Evolutionary conservation across 2,329 filamentous ascomycete species (phyloP), one percentile per base, ranked within the genome.

Genomic region (Nannizzia gypsea): DNA sequence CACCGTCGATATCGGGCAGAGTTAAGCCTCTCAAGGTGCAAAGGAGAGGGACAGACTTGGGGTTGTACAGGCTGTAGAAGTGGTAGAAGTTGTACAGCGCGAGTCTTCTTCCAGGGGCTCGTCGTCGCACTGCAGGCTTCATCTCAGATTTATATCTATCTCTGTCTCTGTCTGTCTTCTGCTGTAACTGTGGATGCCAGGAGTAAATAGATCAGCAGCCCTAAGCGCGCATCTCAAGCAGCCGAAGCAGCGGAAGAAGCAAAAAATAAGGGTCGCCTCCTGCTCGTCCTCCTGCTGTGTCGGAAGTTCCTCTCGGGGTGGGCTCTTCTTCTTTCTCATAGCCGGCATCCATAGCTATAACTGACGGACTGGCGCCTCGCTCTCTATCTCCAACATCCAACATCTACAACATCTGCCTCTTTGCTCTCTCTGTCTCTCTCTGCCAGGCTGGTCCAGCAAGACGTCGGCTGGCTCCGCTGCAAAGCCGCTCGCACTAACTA

Each of bases 61-160:
- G 59, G 31, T 56, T 24, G 42, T 60, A 60, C 46, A 60, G 52
- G n/a, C n/a, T n/a, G n/a, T n/a, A n/a, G 9, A 40, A n/a, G 38
- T 15, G 11, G 38, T 11, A 9, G 6, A 13, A 13, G 3, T 40
- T 40, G 9, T 15, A 13, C 11, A 40, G 38, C 38, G 38, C 38
- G 38, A 8, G n/a, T 40, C 38, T n/a, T 9, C 8, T 6, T 9
- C 31, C 31, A 36, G 31, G 31, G 31, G 31, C 31, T 36, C 31
- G 8, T 11, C 31, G 31, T 36, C 31, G 31, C 31, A 36, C 31
- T 11, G 31, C 31, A 36, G 31, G 31, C n/a, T n/a, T n/a, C n/a
- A n/a, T n/a, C n/a, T n/a, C 31, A 36, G 31, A 11, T 11, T 36
- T 36, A 36, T 36, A 36, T 36, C 31, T n/a, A n/a, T 36, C 31